These are phyloP conservation scores for Lablab purpureus DNA, from an alignment of 306 rosid species.

Conservation along the genomic window DNA sequence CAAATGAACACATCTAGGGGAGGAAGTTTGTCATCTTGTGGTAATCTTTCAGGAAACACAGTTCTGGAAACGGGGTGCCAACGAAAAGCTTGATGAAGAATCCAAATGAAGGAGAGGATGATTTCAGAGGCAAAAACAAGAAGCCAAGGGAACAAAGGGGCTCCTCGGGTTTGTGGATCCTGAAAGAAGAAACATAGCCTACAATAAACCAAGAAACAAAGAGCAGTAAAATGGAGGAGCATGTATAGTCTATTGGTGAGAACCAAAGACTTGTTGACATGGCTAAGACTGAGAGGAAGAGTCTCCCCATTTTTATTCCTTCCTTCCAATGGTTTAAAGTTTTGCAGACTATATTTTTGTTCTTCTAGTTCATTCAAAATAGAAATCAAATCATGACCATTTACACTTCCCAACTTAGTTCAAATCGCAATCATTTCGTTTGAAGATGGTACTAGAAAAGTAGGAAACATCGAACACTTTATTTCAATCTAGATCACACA, in stretches of 20 bases:
- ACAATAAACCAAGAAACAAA: constrained; percentile 59
- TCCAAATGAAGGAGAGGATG: constrained; percentile 70
- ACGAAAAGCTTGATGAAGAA: constrained; percentile 59
- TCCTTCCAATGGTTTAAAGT: neutral
- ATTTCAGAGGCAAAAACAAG: constrained; percentile 66
- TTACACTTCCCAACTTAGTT: too few species aligned
- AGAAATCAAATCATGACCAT: neutral
- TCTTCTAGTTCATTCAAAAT: neutral
- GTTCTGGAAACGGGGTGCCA: constrained; percentile 66
- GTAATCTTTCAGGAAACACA: constrained; percentile 66
- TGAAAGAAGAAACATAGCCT: constrained; percentile 58
- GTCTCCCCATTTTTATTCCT: constrained; percentile 50
- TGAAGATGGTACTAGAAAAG: neutral
- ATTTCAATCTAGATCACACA: neutral
- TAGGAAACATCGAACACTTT: neutral
- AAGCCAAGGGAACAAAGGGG: constrained; percentile 56
- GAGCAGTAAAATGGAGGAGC: constrained; percentile 60
- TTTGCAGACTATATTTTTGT: constrained; percentile 10
- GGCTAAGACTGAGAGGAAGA: constrained; percentile 53
- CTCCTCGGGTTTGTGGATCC: constrained; percentile 30
- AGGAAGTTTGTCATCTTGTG: constrained; percentile 64
- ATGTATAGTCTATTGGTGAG: constrained; percentile 60
- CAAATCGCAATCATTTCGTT: neutral
- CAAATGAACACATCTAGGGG: constrained; percentile 72
- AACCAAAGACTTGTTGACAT: constrained; percentile 51